Percentiles rank a stretch among this genome's conserved stretches.
Conservation (phyloP, 192 early-diverging fungal species). For the Spizellomyces sp. region DNA sequence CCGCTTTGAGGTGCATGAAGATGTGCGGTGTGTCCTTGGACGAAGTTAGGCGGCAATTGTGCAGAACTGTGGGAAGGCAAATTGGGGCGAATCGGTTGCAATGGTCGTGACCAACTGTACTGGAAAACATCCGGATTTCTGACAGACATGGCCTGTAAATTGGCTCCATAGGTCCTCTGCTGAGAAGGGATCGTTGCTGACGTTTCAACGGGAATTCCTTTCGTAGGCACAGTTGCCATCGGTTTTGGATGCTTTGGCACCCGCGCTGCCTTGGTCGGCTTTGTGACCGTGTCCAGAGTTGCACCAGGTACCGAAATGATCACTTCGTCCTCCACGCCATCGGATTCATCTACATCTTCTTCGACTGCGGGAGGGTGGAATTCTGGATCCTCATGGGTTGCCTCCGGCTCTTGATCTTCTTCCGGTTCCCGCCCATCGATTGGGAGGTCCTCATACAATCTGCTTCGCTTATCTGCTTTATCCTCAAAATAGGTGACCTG, state of each 20-base stretch:
- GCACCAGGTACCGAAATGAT: background rate
- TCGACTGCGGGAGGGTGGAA: conserved; percentile 1
- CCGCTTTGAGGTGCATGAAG: too few species aligned
- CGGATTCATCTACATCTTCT: conserved; percentile 4
- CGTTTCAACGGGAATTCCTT: background rate
- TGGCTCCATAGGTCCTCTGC: too few species aligned
- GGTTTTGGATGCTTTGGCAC: background rate
- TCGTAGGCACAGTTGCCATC: background rate
- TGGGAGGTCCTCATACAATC: background rate
- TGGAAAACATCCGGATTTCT: too few species aligned
- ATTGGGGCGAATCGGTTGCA: too few species aligned
- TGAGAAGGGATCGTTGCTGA: too few species aligned
- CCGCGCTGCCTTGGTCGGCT: background rate
- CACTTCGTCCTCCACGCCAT: background rate
- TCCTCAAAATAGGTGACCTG: conserved; percentile 34
- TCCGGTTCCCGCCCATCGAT: background rate
- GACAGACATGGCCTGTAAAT: too few species aligned
- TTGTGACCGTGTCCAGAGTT: background rate
- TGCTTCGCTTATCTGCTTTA: conserved; percentile 4
- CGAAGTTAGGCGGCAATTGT: too few species aligned
- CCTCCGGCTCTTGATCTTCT: conserved; percentile 1
- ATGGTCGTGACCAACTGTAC: too few species aligned
- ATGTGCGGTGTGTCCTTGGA: too few species aligned
- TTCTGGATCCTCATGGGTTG: conserved; percentile 7
- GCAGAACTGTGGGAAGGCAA: too few species aligned